A percentile compares a stretch with the other conserved stretches of the same genome.
Evolutionary conservation across 2,329 filamentous ascomycete genomes (phyloP).

Genomic region (Fusarium sambucinum): DNA sequence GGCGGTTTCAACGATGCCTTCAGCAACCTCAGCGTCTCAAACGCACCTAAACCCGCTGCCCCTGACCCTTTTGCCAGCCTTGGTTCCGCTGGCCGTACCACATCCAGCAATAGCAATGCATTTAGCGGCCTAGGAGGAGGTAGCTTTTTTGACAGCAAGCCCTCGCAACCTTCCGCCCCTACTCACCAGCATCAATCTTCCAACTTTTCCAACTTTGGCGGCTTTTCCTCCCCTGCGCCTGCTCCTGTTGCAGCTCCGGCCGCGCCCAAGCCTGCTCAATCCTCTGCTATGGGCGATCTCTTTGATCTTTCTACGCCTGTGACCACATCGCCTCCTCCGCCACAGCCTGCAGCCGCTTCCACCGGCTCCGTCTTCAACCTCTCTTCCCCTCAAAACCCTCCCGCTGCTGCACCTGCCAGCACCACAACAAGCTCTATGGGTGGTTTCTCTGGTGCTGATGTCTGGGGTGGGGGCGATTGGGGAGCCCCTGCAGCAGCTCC

Average conservation of each 20-base stretch:
- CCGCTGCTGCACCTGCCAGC: slow-evolving; percentile 58
- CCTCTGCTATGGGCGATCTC: slow-evolving; percentile 78
- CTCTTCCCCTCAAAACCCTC: slow-evolving; percentile 65
- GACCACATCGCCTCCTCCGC: slow-evolving; percentile 58
- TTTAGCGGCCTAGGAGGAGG: slow-evolving; percentile 75
- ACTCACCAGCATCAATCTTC: slow-evolving; percentile 64
- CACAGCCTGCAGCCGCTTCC: slow-evolving; percentile 58
- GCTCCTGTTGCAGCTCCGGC: slow-evolving; percentile 51
- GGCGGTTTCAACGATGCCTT: slow-evolving; percentile 84
- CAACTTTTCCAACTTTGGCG: slow-evolving; percentile 73
- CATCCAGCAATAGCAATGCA: slow-evolving; percentile 55
- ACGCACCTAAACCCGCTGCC: slow-evolving; percentile 58
- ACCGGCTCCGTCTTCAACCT: slow-evolving; percentile 84
- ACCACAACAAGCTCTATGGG: slow-evolving; percentile 56
- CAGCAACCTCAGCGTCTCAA: slow-evolving; percentile 60
- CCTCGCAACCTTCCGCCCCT: slow-evolving; percentile 67
- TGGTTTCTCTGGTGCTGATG: slow-evolving; percentile 69
- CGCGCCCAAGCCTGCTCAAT: slow-evolving; percentile 59
- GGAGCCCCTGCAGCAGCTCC: slow-evolving; percentile 67
- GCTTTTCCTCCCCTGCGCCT: slow-evolving; percentile 64
- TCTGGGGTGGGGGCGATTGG: slow-evolving; percentile 93
- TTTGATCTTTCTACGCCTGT: slow-evolving; percentile 78
- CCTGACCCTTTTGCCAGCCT: slow-evolving; percentile 73
- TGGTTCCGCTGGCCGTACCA: slow-evolving; percentile 50
- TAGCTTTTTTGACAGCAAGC: slow-evolving; percentile 83